Base-by-base conservation (phyloP, 2,329 filamentous ascomycete species). In the Phialophora chinensis region DNA sequence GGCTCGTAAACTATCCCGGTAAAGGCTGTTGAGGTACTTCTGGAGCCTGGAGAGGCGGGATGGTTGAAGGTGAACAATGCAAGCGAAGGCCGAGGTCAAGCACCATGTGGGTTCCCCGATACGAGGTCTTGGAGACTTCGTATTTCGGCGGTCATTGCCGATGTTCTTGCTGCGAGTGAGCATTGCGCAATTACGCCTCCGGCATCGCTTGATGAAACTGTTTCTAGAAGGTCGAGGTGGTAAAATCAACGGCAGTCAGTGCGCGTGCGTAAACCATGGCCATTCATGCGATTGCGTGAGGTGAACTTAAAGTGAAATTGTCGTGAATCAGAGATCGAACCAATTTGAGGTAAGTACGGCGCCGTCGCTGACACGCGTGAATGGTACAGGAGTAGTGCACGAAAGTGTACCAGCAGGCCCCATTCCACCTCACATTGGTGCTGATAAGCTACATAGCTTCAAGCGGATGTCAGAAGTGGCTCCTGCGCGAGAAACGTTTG, bases 1-100 rank as follows among this genome's bases (percentile, higher is more conserved):
- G 12, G 31, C 25, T 64, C 62, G 62, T 64, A 64, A 53, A 64
- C 62, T 31, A 64, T 64, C 25, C 62, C 62, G 23, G 12, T 35
- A n/a, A 27, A 11, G 62, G 54, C 35, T 29, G 29, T 52, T 12
- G 14, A 52, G 27, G 27, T 31, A 11, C 31, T n/a, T 31, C 38
- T 31, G 31, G 38, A 44, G 17, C 38, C 38, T n/a, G 38, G 38
- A 44, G 17, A n/a, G 14, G 59, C 29, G 58, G 44, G 14, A 14
- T 25, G 44, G 29, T 27, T 10, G 44, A 35, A 52, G 3, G n/a
- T 35, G 23, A 20, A 42, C 27, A 3, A 6, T 29, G n/a, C 31
- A 61, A 52, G 59, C 47, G 44, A 60, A 60, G 20, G 57, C 35
- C 49, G 60, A 54, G 49, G 49, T 62, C 31, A 27, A 53, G 49